Percentiles rank a stretch among this genome's conserved stretches.
Evolutionary conservation across 2,329 filamentous ascomycete species (phyloP).

Genomic region (Sphaerulina musiva): DNA sequence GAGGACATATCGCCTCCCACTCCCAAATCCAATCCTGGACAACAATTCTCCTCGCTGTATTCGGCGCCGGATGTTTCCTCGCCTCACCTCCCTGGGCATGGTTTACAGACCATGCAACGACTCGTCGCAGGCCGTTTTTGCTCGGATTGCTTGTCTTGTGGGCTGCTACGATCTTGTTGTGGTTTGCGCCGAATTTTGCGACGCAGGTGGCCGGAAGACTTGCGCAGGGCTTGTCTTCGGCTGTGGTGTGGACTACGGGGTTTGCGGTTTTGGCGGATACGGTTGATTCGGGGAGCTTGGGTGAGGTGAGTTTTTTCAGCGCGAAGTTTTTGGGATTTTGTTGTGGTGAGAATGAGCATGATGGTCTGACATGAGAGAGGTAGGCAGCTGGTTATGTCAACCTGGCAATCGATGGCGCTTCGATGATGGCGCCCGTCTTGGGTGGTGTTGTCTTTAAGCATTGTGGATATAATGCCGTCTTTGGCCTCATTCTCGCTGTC

Average conservation of each 20-base stretch:
- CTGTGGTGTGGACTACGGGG: conserved; percentile 66
- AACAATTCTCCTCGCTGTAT: conserved; percentile 62
- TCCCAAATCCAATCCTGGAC: conserved; percentile 57
- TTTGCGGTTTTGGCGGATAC: conserved; percentile 66
- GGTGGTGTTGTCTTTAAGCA: conserved; percentile 60
- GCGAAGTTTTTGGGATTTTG: too few species aligned
- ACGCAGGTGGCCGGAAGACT: conserved; percentile 57
- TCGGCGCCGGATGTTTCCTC: conserved; percentile 58
- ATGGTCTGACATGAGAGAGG: too few species aligned
- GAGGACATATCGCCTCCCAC: too few species aligned
- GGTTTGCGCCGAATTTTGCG: conserved; percentile 54
- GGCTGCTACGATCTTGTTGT: conserved; percentile 58
- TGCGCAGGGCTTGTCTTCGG: conserved; percentile 60
- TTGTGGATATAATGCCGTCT: conserved; percentile 32
- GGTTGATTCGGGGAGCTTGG: conserved; percentile 36
- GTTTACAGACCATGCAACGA: conserved; percentile 54
- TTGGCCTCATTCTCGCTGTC: conserved; percentile 13
- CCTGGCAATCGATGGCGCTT: conserved; percentile 54
- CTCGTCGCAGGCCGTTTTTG: conserved; percentile 56
- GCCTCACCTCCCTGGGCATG: conserved; percentile 44
- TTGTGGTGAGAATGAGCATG: too few species aligned
- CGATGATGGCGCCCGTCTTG: conserved; percentile 57
- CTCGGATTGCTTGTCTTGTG: conserved; percentile 55
- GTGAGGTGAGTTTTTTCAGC: too few species aligned
- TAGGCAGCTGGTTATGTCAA: conserved; percentile 58